phyloP scores from a whole-genome alignment of 2,329 filamentous ascomycete species.

The Ambrosiella beaveri region DNA sequence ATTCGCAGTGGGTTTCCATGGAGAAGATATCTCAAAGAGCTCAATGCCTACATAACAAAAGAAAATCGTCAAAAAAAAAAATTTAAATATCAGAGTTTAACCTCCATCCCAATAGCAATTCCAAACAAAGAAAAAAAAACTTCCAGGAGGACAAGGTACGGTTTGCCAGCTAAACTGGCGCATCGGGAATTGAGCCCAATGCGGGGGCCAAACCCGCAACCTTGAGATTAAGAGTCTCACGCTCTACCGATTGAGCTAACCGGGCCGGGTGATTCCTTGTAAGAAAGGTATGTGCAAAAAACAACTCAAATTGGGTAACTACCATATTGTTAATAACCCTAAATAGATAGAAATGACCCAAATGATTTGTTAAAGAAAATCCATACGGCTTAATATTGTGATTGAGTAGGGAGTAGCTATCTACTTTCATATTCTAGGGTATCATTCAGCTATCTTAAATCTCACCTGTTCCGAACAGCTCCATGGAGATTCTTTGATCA shows the following conservation, averaged over 20 bases:
- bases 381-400: background rate
- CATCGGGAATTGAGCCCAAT: conserved; percentile 15
- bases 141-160: conserved; percentile 4
- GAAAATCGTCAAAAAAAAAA: background rate
- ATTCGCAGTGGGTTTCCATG: too few species aligned
- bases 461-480: background rate
- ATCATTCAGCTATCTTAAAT: background rate
- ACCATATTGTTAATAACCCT: too few species aligned
- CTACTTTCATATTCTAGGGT: background rate
- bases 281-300: background rate
- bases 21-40: too few species aligned
- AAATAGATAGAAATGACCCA: too few species aligned
- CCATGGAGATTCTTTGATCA: background rate
- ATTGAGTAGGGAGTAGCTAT: background rate
- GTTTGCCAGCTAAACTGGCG: conserved; percentile 10
- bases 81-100: background rate
- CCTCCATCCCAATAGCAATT: background rate
- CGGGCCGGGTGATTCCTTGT: conserved; percentile 21
- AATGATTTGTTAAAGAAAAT: too few species aligned
- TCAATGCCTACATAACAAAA: too few species aligned
- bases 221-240: conserved; percentile 47
- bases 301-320: background rate
- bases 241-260: conserved; percentile 58
- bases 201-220: conserved; percentile 26
- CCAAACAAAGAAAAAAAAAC: background rate